Percentiles rank a stretch among this genome's conserved stretches.
Evolutionary conservation across 1,139 yeast species (phyloP).

Genomic region (Entelexis paramagnoliae): DNA sequence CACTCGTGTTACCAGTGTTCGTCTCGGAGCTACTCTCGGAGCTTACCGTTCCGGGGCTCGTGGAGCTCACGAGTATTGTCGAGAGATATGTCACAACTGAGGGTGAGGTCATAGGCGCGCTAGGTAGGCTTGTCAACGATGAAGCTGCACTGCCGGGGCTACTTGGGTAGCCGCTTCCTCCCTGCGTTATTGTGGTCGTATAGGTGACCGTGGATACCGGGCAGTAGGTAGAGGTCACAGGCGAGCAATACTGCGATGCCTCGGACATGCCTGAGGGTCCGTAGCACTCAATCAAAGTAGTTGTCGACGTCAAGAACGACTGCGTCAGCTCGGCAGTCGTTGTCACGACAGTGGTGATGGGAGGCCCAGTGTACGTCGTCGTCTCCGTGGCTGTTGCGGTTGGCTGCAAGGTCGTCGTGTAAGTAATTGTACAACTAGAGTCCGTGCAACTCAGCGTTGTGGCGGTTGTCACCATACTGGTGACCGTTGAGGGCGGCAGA

Average conservation of each 20-base stretch:
- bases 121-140: too few species aligned
- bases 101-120: neutral
- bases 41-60: neutral
- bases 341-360: neutral
- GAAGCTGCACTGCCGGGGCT: neutral
- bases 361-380: neutral
- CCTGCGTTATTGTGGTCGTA: neutral
- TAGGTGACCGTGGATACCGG: neutral
- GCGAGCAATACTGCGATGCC: neutral
- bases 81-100: constrained; percentile 5
- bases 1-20: neutral
- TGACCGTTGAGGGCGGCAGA: constrained; percentile 2
- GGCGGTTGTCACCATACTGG: neutral
- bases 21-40: neutral
- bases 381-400: neutral
- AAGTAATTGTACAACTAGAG: constrained; percentile 12
- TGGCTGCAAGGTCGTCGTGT: constrained; percentile 1
- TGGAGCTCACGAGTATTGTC: neutral
- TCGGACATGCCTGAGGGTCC: neutral
- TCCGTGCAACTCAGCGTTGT: constrained; percentile 10
- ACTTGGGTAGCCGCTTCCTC: neutral
- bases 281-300: neutral
- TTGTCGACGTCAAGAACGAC: constrained; percentile 1
- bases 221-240: neutral
- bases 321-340: neutral